phyloP scores from a whole-genome alignment of 1,139 yeast species.

The Magnusiomyces tetraspermus region DNA sequence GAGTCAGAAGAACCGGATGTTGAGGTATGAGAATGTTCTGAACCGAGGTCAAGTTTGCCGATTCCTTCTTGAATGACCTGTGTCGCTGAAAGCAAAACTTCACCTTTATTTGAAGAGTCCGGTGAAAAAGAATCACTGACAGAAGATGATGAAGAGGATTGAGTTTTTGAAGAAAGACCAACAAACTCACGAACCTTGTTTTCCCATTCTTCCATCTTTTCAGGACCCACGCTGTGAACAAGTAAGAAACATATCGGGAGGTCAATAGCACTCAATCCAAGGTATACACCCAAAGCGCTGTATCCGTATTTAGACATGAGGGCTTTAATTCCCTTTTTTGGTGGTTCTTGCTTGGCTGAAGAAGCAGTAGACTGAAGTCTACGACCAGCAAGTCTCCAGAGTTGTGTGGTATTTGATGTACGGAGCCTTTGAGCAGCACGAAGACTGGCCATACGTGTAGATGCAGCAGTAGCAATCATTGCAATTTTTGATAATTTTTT shows the following conservation, averaged over 20 bases:
- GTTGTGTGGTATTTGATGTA: too few relatives aligned
- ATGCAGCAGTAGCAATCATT: too few relatives aligned
- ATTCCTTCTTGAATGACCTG: slow-evolving; percentile 1
- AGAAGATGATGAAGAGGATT: slow-evolving; percentile 12
- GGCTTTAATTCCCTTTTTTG: slow-evolving; percentile 48
- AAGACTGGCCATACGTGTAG: too few relatives aligned
- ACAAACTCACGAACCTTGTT: slow-evolving; percentile 7
- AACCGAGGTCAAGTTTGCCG: not conserved
- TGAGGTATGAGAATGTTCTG: not conserved
- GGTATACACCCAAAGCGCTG: slow-evolving; percentile 79
- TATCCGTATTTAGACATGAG: slow-evolving; percentile 82
- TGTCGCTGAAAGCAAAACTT: slow-evolving; percentile 15
- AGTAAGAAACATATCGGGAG: slow-evolving; percentile 71
- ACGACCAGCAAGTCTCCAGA: too few relatives aligned
- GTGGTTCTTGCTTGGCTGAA: slow-evolving; percentile 7
- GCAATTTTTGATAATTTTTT: too few relatives aligned
- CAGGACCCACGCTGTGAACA: slow-evolving; percentile 35
- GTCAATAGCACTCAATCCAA: slow-evolving; percentile 61
- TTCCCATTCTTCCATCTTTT: slow-evolving; percentile 11
- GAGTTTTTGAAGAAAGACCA: slow-evolving; percentile 16
- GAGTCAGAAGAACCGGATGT: not conserved
- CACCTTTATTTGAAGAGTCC: slow-evolving; percentile 16
- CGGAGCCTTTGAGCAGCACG: too few relatives aligned
- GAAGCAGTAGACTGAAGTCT: not conserved
- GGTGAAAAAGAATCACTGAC: slow-evolving; percentile 12